Conservation (phyloP, 2,329 filamentous ascomycete genomes). For the Cryphonectria nitschkei region DNA sequence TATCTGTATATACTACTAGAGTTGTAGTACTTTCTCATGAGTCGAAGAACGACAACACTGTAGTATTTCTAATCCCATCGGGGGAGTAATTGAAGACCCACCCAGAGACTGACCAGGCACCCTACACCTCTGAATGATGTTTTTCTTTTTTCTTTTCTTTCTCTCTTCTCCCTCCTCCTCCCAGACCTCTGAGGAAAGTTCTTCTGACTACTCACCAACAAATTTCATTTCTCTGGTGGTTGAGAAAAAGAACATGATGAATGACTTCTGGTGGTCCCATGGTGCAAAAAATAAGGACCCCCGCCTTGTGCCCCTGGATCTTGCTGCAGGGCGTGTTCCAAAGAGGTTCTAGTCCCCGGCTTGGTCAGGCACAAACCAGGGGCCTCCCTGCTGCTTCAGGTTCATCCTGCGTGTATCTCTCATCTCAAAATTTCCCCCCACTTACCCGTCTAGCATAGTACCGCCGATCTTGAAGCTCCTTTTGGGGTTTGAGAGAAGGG, state of each 20-base stretch:
- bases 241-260: background rate
- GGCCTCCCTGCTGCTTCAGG: background rate
- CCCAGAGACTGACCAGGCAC: background rate
- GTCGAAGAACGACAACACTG: background rate
- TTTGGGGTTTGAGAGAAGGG: background rate
- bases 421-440: background rate
- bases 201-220: too few relatives aligned
- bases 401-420: background rate
- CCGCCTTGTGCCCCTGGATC: conserved; percentile 7
- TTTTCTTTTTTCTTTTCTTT: too few relatives aligned
- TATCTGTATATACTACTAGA: background rate
- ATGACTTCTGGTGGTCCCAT: background rate
- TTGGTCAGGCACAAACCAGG: background rate
- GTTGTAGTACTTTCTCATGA: background rate
- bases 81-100: background rate
- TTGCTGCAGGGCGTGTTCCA: conserved; percentile 10
- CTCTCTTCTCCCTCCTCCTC: too few relatives aligned
- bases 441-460: background rate
- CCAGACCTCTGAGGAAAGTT: too few relatives aligned
- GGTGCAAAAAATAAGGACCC: background rate
- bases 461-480: background rate
- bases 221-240: background rate
- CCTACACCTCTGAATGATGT: background rate
- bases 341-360: background rate
- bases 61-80: background rate